Evolutionary conservation across 805 yeast species (phyloP).

Genomic region (Kodamaea restingae): DNA sequence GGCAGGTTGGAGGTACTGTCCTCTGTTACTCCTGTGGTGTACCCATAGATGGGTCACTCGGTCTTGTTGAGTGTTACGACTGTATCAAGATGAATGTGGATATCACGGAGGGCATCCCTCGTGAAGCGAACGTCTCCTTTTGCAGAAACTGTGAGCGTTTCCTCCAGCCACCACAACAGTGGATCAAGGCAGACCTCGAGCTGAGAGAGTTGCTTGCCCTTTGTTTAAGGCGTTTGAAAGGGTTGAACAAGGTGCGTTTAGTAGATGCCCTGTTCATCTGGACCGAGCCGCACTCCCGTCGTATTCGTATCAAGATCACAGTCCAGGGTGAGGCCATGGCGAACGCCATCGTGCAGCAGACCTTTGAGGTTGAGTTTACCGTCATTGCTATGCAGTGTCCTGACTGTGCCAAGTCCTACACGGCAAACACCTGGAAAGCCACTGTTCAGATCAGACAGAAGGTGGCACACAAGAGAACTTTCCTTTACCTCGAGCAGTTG

Average conservation of each 20-base stretch:
- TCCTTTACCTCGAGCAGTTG: constrained; percentile 90
- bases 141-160: constrained; percentile 97
- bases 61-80: constrained; percentile 94
- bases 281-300: constrained; percentile 99
- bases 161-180: constrained; percentile 89
- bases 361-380: constrained; percentile 88
- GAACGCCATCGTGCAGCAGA: constrained; percentile 88
- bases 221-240: constrained; percentile 83
- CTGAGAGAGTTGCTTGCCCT: constrained; percentile 89
- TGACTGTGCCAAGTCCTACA: constrained; percentile 96
- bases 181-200: constrained; percentile 89
- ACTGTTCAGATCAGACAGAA: constrained; percentile 96
- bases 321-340: constrained; percentile 96
- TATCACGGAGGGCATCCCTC: constrained; percentile 85
- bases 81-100: constrained; percentile 93
- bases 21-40: constrained; percentile 98
- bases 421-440: constrained; percentile 98
- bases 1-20: constrained; percentile 50
- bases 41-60: constrained; percentile 93
- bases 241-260: constrained; percentile 78
- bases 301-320: constrained; percentile 85
- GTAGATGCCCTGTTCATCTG: constrained; percentile 94
- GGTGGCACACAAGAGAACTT: constrained; percentile 94
- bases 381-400: constrained; percentile 97
- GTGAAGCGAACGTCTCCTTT: constrained; percentile 89